Percentiles rank a stretch among this genome's conserved stretches.
Conservation (phyloP, 371 early-diverging fungal species). For the Saksenaea vasiformis region DNA sequence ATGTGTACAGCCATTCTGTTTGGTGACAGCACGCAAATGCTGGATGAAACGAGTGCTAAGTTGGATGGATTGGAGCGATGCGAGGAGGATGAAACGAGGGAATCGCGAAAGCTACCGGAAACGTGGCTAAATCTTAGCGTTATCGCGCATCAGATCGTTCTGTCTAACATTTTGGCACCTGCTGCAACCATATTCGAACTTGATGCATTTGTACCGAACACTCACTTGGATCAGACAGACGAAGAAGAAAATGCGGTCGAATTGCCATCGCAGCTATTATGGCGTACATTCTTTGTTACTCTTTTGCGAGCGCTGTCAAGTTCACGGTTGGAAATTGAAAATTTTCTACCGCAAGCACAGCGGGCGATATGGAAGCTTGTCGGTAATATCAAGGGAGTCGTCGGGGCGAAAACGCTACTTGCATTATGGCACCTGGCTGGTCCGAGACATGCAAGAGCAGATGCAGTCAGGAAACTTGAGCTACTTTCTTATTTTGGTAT, state of each 20-base stretch:
- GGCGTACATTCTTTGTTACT: constrained; percentile 60
- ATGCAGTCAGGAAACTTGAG: constrained; percentile 2
- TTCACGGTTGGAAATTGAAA: constrained; percentile 58
- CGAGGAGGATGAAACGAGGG: constrained; percentile 26
- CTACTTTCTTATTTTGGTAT: constrained; percentile 9
- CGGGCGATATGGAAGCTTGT: constrained; percentile 63
- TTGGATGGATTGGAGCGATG: constrained; percentile 22
- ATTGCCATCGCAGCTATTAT: constrained; percentile 31
- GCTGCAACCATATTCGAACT: constrained; percentile 50
- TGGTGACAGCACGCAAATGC: constrained; percentile 36
- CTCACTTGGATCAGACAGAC: constrained; percentile 11
- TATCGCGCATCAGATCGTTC: constrained; percentile 55
- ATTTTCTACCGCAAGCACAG: constrained; percentile 57
- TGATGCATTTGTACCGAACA: constrained; percentile 43
- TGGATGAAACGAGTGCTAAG: constrained; percentile 28
- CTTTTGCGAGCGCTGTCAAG: constrained; percentile 61
- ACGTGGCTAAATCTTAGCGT: constrained; percentile 63
- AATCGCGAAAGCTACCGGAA: constrained; percentile 40
- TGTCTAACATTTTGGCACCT: constrained; percentile 56
- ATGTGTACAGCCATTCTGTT: constrained; percentile 52
- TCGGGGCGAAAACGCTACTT: constrained; percentile 58
- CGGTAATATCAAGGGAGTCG: constrained; percentile 61
- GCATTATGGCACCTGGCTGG: constrained; percentile 57
- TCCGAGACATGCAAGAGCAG: constrained; percentile 9
- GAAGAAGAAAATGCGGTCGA: constrained; percentile 3